phyloP scores from a whole-genome alignment of 106 monocot genomes.

The Apostasia ramifera region DNA sequence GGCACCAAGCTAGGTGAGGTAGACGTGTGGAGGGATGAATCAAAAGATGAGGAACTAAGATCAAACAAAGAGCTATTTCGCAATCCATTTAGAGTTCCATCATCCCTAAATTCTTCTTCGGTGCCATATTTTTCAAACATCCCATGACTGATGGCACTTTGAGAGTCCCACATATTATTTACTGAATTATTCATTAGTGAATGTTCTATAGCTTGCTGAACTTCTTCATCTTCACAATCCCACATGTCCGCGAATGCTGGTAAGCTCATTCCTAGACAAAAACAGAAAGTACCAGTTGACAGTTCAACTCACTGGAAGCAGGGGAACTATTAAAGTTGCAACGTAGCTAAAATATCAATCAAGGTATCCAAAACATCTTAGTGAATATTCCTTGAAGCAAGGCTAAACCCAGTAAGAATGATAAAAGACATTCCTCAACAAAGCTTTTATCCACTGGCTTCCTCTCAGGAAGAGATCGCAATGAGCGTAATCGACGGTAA shows the following conservation, averaged over 20 bases:
- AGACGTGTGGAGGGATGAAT: background rate
- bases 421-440: no score
- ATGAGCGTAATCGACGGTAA: no score
- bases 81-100: background rate
- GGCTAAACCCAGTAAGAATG: no score
- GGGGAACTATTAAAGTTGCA: background rate
- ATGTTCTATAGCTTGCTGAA: constrained; percentile 6
- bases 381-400: no score
- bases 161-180: background rate
- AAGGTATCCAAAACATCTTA: no score
- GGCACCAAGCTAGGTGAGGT: background rate
- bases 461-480: no score
- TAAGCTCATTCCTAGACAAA: constrained; percentile 17
- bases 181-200: background rate
- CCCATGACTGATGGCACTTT: background rate
- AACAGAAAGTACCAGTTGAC: no score
- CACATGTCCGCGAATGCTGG: constrained; percentile 21
- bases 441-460: no score
- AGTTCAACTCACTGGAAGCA: no score
- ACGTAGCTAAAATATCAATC: no score
- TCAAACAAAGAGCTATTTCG: constrained; percentile 1
- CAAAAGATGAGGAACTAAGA: background rate
- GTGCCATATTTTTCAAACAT: background rate
- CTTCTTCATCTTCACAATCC: constrained; percentile 33
- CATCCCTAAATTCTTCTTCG: background rate